Evolutionary conservation across 257 asterid species (phyloP), one percentile per base, ranked within the genome.

Genomic region (Solanum bulbocastanum): DNA sequence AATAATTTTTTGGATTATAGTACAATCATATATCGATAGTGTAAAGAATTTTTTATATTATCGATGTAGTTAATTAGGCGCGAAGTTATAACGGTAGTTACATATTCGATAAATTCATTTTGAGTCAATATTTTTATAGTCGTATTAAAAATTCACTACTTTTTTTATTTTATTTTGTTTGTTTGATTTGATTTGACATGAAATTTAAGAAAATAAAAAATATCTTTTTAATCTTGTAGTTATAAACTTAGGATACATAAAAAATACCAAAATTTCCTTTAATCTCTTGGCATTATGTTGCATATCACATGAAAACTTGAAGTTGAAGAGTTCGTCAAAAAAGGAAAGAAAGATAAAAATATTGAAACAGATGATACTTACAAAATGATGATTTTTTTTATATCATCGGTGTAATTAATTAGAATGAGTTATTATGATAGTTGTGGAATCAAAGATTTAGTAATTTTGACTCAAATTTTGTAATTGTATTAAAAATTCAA

Each of bases 381-480:
- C 23, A 14, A 4, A 30, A 2, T 3, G 8, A 30, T 27, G 23
- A 6, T 14, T 3, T 27, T 65, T 65, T 15, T 69, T 30, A 62
- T 15, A 32, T 71, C 20, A 71, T 73, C 2, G 3, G 3, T 18
- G 3, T 32, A 69, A 71, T 25, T 25, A 11, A 66, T 35, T 35
- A 72, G 27, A 3, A 15, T n/a, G 27, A 36, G 18, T 35, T 20
- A 73, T 35, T 9, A 10, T 73, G 2, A 9, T 73, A 36, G 8
- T 73, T 35, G 1, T 10, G 2, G 4, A 20, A 9, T 20, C 0
- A 1, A 20, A 20, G 0, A 35, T 20, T 12, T 22, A 20, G 0
- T 20, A 9, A 35, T 22, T 73, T 73, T 35, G 9, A 35, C 75
- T 27, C 74, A 68, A 27, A 13, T 20, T 73, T 65, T 27, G 2